Evolutionary conservation across 176 grass and related monocot species (phyloP).

Genomic region (Oryza longistaminata): DNA sequence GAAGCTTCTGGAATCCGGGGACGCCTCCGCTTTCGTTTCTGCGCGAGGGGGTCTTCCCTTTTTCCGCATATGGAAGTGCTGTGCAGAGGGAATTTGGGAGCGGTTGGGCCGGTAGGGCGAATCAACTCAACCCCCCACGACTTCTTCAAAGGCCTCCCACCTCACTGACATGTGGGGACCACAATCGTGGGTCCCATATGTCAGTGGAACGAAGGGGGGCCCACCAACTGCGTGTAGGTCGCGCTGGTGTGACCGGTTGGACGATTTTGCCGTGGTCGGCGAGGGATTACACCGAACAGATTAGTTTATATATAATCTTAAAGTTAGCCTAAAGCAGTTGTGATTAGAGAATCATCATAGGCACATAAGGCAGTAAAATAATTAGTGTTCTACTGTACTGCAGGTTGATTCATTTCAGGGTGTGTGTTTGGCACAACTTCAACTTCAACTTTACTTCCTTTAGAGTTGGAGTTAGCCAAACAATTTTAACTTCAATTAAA

Average conservation of each 20-base stretch:
- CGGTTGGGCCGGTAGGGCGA: slow-evolving; percentile 4
- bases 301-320: neutral
- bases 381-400: neutral
- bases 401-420: neutral
- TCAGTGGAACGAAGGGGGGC: neutral
- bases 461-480: too few species aligned
- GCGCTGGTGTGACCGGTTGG: neutral
- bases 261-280: neutral
- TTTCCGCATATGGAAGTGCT: slow-evolving; percentile 8
- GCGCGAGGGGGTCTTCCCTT: neutral
- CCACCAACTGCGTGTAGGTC: neutral
- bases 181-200: neutral
- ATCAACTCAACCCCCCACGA: neutral
- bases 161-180: slow-evolving; percentile 23
- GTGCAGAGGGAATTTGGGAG: neutral
- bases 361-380: neutral
- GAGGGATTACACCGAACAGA: neutral
- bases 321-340: neutral
- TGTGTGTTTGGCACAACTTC: neutral
- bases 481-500: too few species aligned
- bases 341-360: neutral
- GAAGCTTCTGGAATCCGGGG: slow-evolving; percentile 27
- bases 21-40: slow-evolving; percentile 13
- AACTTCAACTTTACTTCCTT: too few species aligned
- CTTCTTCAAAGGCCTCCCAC: neutral